Conservation (phyloP, 495 filamentous ascomycete species). For the Penicillium crystallinum region DNA sequence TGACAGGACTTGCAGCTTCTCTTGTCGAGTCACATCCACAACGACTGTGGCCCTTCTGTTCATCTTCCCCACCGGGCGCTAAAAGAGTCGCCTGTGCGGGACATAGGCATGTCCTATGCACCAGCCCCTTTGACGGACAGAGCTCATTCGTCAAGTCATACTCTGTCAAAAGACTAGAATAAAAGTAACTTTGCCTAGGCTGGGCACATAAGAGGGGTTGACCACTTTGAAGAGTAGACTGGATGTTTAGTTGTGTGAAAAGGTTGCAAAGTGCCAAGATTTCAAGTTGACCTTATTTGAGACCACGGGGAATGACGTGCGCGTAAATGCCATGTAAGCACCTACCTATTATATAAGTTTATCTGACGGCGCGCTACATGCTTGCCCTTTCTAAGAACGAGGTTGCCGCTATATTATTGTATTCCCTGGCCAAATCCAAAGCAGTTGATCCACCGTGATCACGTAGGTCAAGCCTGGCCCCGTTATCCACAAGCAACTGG, state of each 20-base stretch:
- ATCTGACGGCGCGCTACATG: not conserved
- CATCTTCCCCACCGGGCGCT: not conserved
- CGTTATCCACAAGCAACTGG: slow-evolving; percentile 3
- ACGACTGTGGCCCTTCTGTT: too few species aligned
- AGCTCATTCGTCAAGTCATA: not conserved
- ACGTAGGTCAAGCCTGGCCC: slow-evolving; percentile 4
- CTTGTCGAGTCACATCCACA: not conserved
- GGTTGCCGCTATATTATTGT: not conserved
- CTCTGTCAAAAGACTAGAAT: not conserved
- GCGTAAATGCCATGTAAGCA: too few species aligned
- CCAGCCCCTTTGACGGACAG: not conserved
- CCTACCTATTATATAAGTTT: too few species aligned
- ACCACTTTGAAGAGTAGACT: too few species aligned
- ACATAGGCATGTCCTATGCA: not conserved
- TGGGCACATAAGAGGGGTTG: not conserved
- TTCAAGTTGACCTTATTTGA: too few species aligned
- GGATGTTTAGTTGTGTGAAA: too few species aligned
- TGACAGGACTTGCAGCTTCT: not conserved
- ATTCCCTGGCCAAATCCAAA: not conserved
- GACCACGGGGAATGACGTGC: too few species aligned
- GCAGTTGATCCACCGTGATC: not conserved
- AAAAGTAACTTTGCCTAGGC: not conserved
- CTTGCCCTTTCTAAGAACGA: not conserved
- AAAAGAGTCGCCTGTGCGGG: not conserved
- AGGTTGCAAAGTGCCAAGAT: too few species aligned